phyloP scores from a whole-genome alignment of 768 basidiomycete genomes.

The Podaxis sp. region DNA sequence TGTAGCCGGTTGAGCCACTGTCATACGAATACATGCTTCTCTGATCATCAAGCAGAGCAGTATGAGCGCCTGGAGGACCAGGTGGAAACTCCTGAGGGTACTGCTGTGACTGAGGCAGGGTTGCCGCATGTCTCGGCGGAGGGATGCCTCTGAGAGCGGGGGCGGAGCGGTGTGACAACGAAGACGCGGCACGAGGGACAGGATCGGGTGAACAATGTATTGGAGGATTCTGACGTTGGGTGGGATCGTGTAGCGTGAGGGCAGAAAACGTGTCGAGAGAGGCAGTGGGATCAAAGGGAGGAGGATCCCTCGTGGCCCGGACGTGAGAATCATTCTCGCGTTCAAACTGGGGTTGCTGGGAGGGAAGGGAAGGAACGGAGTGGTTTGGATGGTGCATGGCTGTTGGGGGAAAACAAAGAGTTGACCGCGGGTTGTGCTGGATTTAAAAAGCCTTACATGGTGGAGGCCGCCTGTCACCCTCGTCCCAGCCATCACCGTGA shows the following conservation, averaged over 20 bases:
- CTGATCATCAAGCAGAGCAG: conserved; percentile 15
- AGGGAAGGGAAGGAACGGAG: conserved; percentile 43
- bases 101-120: conserved; percentile 31
- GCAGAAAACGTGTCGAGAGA: conserved; percentile 49
- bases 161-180: conserved; percentile 45
- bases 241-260: conserved; percentile 46
- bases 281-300: conserved; percentile 39
- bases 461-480: not conserved
- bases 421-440: not conserved
- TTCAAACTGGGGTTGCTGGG: conserved; percentile 30
- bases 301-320: conserved; percentile 20
- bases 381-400: conserved; percentile 32
- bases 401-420: not conserved
- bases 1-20: conserved; percentile 13
- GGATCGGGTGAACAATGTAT: conserved; percentile 34
- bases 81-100: conserved; percentile 9
- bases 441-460: conserved; percentile 4
- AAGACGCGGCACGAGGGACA: conserved; percentile 50
- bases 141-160: conserved; percentile 21
- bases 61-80: conserved; percentile 1
- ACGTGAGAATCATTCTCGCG: conserved; percentile 24
- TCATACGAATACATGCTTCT: conserved; percentile 31
- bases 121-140: conserved; percentile 37
- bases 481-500: not conserved
- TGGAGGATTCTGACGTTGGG: conserved; percentile 7